These are phyloP conservation scores for Acephala macrosclerotiorum DNA, from an alignment of 2,329 filamentous ascomycete genomes.

Conservation along the genomic window DNA sequence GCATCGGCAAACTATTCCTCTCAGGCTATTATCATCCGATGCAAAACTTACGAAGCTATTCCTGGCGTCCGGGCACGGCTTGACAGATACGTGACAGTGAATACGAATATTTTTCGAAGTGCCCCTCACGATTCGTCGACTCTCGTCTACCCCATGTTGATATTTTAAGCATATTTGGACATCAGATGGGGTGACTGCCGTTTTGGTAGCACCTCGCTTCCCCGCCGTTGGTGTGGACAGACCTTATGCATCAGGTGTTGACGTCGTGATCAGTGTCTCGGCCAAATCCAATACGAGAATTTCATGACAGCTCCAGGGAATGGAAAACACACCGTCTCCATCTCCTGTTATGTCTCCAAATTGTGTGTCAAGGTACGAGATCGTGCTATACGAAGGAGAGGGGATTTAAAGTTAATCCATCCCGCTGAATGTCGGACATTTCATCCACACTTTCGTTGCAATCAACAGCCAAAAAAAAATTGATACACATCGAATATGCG, in stretches of 20 bases:
- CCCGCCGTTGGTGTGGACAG: not conserved
- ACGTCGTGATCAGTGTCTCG: not conserved
- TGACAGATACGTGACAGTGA: not conserved
- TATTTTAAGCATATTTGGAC: conserved; percentile 8
- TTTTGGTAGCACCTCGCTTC: not conserved
- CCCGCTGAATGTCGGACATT: not conserved
- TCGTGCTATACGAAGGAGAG: not conserved
- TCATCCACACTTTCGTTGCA: not conserved
- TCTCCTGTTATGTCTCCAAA: conserved; percentile 1
- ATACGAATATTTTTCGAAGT: not conserved
- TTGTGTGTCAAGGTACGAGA: not conserved
- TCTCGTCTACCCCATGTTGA: not conserved
- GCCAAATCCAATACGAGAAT: conserved; percentile 2
- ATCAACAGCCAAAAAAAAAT: not conserved
- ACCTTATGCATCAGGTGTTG: conserved; percentile 1
- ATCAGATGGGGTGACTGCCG: not conserved
- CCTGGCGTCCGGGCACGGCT: not conserved
- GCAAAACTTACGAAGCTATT: not conserved
- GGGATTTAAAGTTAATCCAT: not conserved
- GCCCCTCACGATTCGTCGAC: not conserved
- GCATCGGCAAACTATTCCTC: not conserved
- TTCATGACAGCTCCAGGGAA: not conserved
- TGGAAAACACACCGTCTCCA: not conserved
- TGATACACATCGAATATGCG: not conserved
- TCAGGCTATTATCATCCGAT: not conserved